These are phyloP conservation scores for Mixia osmundae DNA, from an alignment of 1,284 basidiomycete species.

Conservation along the genomic window DNA sequence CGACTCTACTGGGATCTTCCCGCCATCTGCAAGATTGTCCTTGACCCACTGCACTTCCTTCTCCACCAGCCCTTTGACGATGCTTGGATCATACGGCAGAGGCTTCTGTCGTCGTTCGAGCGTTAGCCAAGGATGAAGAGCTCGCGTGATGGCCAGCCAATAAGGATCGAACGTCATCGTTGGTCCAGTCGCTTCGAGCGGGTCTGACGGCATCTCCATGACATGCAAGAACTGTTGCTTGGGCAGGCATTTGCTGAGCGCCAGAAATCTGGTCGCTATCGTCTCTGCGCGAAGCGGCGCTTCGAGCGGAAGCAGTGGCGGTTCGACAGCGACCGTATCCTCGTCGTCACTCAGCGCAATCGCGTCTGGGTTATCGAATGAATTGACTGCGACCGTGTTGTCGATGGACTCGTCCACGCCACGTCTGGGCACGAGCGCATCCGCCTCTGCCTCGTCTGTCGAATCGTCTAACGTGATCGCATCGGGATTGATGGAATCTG, in stretches of 20 bases:
- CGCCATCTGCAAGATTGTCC: slow-evolving; percentile 28
- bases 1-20: slow-evolving; percentile 28
- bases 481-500: slow-evolving; percentile 9
- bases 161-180: slow-evolving; percentile 47
- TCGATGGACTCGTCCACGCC: neutral
- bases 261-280: slow-evolving; percentile 50
- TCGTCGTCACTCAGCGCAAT: slow-evolving; percentile 41
- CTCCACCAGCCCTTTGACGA: slow-evolving; percentile 30
- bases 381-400: neutral
- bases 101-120: slow-evolving; percentile 27
- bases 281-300: slow-evolving; percentile 16
- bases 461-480: slow-evolving; percentile 9
- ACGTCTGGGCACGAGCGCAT: neutral
- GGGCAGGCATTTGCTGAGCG: slow-evolving; percentile 77
- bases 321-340: slow-evolving; percentile 9
- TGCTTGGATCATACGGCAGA: slow-evolving; percentile 38
- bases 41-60: slow-evolving; percentile 43
- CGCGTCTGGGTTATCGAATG: slow-evolving; percentile 39
- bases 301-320: slow-evolving; percentile 1
- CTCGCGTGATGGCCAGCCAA: slow-evolving; percentile 82
- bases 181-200: slow-evolving; percentile 13
- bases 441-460: slow-evolving; percentile 1
- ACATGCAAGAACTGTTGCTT: slow-evolving; percentile 68
- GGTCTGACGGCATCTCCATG: slow-evolving; percentile 39
- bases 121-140: slow-evolving; percentile 56